These are phyloP conservation scores for Parasitella parasitica DNA, from an alignment of 371 early-diverging fungal species.

Conservation along the genomic window DNA sequence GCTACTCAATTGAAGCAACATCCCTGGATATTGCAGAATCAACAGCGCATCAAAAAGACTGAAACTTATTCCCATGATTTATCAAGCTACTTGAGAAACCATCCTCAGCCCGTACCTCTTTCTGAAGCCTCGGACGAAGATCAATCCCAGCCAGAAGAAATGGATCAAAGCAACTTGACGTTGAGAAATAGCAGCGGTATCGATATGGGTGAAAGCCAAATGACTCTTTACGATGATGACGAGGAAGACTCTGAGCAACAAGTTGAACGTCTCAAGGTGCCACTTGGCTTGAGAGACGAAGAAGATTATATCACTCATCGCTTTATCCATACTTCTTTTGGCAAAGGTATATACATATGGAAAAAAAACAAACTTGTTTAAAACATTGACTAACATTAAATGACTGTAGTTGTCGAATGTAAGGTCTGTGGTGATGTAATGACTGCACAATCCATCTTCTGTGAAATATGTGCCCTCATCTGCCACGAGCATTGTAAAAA, in stretches of 20 bases:
- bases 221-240: conserved; percentile 10
- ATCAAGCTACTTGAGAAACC: conserved; percentile 9
- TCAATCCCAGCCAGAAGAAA: neutral
- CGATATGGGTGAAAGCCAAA: conserved; percentile 11
- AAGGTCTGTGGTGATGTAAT: conserved; percentile 44
- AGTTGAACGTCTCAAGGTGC: conserved; percentile 22
- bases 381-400: neutral
- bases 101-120: conserved; percentile 60
- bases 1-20: conserved; percentile 72
- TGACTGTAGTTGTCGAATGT: conserved; percentile 32
- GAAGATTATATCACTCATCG: conserved; percentile 37
- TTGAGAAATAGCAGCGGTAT: conserved; percentile 4
- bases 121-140: conserved; percentile 33
- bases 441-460: conserved; percentile 30
- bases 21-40: conserved; percentile 66
- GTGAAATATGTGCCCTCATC: conserved; percentile 46
- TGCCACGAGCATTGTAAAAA: conserved; percentile 46
- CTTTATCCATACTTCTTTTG: conserved; percentile 42
- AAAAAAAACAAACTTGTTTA: neutral
- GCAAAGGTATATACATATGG: conserved; percentile 33
- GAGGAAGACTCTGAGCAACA: conserved; percentile 10
- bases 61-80: conserved; percentile 16
- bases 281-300: conserved; percentile 3
- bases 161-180: conserved; percentile 10
- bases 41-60: conserved; percentile 57